Base-by-base conservation (phyloP, 345 rosid species). In the Moricandia moricandioides region DNA sequence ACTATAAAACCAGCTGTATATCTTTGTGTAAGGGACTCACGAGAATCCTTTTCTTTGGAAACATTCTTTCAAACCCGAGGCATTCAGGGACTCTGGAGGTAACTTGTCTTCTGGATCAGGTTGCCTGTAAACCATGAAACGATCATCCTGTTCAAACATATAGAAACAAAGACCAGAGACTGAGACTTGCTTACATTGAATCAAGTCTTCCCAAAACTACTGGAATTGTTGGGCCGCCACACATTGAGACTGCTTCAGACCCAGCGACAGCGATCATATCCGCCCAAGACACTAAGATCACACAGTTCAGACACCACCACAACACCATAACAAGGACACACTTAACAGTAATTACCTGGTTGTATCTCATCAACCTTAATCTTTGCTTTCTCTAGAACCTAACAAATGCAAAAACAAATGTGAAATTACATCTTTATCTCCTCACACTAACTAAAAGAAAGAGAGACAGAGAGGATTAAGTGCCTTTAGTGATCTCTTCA, bases 241-340 rank as follows among this genome's bases (percentile, higher is more conserved):
- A 91, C 58, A 87, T 57, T 10, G 96, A 87, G 83, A 91, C 91
- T 70, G 96, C 97, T 84, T 88, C 95, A 64, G 98, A 94, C 68
- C 95, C 97, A 64, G 88, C 92, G 9, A 91, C 86, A 81, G 93
- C 83, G 65, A 91, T 93, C 90, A 88, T 85, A 85, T 93, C 98
- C 1, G 97, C 94, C 98, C 98, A 91, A 24, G 98, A 91, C 49
- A 91, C 97, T 94, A 78, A 84, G n/a, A 71, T 30, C 10, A 68
- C 63, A 81, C 45, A 81, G 49, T 70, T 72, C 58, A 64, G 75
- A 62, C 77, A 82, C 80, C 64, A 70, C 31, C 40, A 31, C 52
- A 16, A 13, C 16, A 29, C 12, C 12, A 62, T 65, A 67, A 51
- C 33, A 70, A 54, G n/a, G 57, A 61, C 57, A 58, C 35, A 59